A percentile compares a stretch with the other conserved stretches of the same genome.
Conservation (phyloP, 176 grass and related monocot genomes). For the Pharus latifolius region DNA sequence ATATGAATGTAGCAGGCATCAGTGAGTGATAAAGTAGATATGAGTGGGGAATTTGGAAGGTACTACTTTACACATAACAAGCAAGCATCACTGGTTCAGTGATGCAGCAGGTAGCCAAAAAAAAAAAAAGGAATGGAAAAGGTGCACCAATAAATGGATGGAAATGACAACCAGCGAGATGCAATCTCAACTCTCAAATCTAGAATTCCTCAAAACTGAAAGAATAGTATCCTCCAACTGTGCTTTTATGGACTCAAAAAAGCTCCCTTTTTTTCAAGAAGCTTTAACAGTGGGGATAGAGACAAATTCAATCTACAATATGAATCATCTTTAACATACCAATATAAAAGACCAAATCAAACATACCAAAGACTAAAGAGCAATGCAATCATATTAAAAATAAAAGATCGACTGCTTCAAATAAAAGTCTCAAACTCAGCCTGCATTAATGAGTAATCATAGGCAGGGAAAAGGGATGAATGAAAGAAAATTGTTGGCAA, state of each 20-base stretch:
- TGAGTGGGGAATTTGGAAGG: neutral
- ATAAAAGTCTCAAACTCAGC: too few species aligned
- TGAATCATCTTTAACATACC: neutral
- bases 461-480: neutral
- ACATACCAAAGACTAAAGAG: neutral
- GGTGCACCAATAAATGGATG: neutral
- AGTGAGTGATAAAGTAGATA: neutral
- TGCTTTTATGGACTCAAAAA: neutral
- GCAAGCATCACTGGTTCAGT: neutral
- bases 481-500: neutral
- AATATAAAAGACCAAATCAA: neutral
- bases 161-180: neutral
- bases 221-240: neutral
- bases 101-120: neutral
- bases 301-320: neutral
- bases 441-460: neutral
- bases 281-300: neutral
- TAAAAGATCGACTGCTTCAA: too few species aligned
- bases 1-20: neutral
- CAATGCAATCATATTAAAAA: neutral
- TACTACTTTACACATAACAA: neutral
- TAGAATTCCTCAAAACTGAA: neutral
- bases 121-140: neutral
- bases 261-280: neutral
- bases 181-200: neutral